Evolutionary conservation across 2,329 filamentous ascomycete species (phyloP).

Genomic region (Dothiorella sarmentorum): DNA sequence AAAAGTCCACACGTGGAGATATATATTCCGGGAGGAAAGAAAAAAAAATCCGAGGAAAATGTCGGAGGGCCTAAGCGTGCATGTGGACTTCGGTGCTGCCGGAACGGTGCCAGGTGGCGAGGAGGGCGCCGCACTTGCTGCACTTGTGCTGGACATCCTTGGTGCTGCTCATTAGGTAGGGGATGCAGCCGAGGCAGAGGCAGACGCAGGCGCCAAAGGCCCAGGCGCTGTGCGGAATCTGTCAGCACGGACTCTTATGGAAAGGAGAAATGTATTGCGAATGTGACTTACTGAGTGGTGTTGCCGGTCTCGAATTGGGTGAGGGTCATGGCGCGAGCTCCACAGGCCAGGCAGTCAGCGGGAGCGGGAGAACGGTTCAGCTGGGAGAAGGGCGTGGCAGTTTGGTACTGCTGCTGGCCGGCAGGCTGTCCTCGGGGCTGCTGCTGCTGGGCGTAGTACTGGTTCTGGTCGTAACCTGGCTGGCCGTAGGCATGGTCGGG

Average conservation of each 20-base stretch:
- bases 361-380: conserved; percentile 38
- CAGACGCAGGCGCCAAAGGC: conserved; percentile 43
- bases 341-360: conserved; percentile 48
- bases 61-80: conserved; percentile 27
- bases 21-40: neutral
- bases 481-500: conserved; percentile 11
- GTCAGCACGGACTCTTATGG: neutral
- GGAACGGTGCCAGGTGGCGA: conserved; percentile 50
- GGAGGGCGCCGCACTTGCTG: conserved; percentile 42
- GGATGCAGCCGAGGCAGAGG: conserved; percentile 47
- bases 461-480: neutral
- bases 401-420: conserved; percentile 33
- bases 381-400: conserved; percentile 32
- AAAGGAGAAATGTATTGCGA: neutral
- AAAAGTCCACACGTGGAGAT: too few relatives aligned
- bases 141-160: conserved; percentile 51
- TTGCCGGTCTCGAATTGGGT: conserved; percentile 36
- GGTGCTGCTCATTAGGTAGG: conserved; percentile 46
- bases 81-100: conserved; percentile 46
- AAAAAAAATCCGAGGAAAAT: neutral
- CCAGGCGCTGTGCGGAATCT: conserved; percentile 39
- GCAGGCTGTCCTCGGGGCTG: conserved; percentile 30
- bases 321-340: conserved; percentile 39
- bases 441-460: conserved; percentile 16
- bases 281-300: conserved; percentile 43